Conservation (phyloP, 2,329 filamentous ascomycete genomes). For the Periconia digitata region DNA sequence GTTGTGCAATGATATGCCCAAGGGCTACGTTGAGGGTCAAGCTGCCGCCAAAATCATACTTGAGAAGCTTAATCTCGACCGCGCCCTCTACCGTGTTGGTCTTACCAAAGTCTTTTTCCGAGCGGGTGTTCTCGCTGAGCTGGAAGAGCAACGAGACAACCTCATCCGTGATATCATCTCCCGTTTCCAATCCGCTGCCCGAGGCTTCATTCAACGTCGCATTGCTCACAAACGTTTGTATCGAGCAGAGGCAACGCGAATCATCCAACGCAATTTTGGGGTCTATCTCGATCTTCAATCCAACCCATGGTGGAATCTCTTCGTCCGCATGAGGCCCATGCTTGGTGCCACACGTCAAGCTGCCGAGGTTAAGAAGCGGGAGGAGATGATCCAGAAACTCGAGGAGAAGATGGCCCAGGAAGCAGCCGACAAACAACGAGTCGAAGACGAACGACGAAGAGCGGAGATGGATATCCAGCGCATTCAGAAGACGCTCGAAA, state of each 20-base stretch:
- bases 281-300: constrained; percentile 86
- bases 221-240: constrained; percentile 92
- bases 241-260: constrained; percentile 87
- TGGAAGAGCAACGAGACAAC: constrained; percentile 92
- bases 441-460: constrained; percentile 89
- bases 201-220: constrained; percentile 85
- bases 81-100: constrained; percentile 85
- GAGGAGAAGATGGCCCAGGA: constrained; percentile 82
- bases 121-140: constrained; percentile 89
- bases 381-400: constrained; percentile 87
- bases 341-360: constrained; percentile 89
- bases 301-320: constrained; percentile 97
- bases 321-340: constrained; percentile 92
- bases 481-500: constrained; percentile 92
- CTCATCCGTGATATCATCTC: constrained; percentile 94
- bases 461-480: constrained; percentile 84
- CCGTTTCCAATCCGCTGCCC: constrained; percentile 86
- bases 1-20: constrained; percentile 81
- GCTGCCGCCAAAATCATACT: constrained; percentile 82
- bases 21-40: constrained; percentile 88
- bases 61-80: constrained; percentile 83
- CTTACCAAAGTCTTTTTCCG: constrained; percentile 98
- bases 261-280: constrained; percentile 93
- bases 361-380: constrained; percentile 89
- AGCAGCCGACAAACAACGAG: constrained; percentile 68